phyloP scores from a whole-genome alignment of 768 basidiomycete species.

The Boletus rufocinnamomeus region DNA sequence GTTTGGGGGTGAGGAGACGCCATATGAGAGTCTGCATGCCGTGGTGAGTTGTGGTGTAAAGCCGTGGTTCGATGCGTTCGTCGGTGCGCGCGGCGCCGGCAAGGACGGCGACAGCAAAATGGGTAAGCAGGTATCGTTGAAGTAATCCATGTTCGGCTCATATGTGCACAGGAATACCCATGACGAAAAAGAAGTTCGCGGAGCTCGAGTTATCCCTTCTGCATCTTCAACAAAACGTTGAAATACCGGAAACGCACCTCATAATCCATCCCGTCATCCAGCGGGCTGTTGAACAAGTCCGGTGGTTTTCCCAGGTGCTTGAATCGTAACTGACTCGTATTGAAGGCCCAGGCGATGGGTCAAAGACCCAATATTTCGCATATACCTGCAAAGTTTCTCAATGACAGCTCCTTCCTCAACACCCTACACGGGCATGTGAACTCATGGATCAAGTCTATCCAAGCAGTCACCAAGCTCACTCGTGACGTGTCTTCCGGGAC shows the following conservation, averaged over 20 bases:
- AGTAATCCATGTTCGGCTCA: conserved; percentile 5
- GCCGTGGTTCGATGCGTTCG: conserved; percentile 98
- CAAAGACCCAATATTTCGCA: conserved; percentile 74
- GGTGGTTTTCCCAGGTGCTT: conserved; percentile 18
- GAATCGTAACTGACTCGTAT: conserved; percentile 32
- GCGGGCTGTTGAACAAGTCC: conserved; percentile 77
- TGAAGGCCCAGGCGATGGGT: conserved; percentile 48
- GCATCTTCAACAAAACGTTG: conserved; percentile 97
- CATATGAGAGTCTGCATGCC: conserved; percentile 94
- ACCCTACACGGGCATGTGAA: conserved; percentile 92
- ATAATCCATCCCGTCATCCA: conserved; percentile 90
- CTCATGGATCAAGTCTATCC: conserved; percentile 97
- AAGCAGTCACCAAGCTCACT: conserved; percentile 93
- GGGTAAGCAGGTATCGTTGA: conserved; percentile 47
- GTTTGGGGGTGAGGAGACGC: conserved; percentile 84
- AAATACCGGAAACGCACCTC: conserved; percentile 95
- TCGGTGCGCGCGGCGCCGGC: conserved; percentile 74
- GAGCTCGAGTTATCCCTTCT: conserved; percentile 93
- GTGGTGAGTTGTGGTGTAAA: conserved; percentile 95
- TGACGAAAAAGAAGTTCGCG: conserved; percentile 99
- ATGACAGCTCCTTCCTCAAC: conserved; percentile 91
- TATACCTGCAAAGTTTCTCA: conserved; percentile 71
- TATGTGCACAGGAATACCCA: conserved; percentile 69
- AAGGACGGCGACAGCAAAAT: conserved; percentile 83
- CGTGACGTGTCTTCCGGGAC: conserved; percentile 93